Base-by-base conservation (phyloP, 1,284 basidiomycete species). In the Mycosarcoma maydis region DNA sequence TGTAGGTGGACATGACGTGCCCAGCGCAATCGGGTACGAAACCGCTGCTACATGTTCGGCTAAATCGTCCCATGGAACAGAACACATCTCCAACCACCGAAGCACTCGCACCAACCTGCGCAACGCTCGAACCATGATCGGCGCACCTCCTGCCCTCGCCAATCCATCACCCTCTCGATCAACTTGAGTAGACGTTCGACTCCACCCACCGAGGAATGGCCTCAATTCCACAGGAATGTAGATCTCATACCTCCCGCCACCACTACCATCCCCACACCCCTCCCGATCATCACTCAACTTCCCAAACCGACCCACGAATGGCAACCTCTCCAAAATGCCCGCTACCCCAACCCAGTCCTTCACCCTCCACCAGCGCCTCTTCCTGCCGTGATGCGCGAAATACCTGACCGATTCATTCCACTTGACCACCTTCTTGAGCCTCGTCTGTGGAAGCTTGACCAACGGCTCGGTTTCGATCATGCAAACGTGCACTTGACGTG, bases 401-500 rank as follows among this genome's bases (percentile, higher is more conserved):
- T 55, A 59, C 4, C 55, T 43, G 22, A 67, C 64, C 11, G 52
- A 56, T 39, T 67, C 56, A 29, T 67, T 60, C 65, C 65, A 68
- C 47, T 68, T 61, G 45, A 68, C 65, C 49, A 61, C 48, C 54
- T 68, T 68, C 16, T 68, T 68, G 34, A 68, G 20, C 16, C 49
- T 33, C 7, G 58, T 58, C 16, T 61, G 57, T 0, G 65, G 65
- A 32, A 61, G 17, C 14, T 40, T 27, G 14, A 68, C 33, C 23
- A 68, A 29, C 3, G 65, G 27, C 6, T 52, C 40, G 2, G 65
- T 68, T n/a, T 68, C 65, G 50, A 68, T 43, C 48, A 42, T 68
- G 4, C 53, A 54, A 2, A 68, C 54, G 22, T 57, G 33, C 19
- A 68, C 57, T 7, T 47, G 45, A 6, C 27, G 22, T 10, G 53